Evolutionary conservation across 2,329 filamentous ascomycete species (phyloP), one percentile per base, ranked within the genome.

Genomic region (Fusarium protoensiforme): DNA sequence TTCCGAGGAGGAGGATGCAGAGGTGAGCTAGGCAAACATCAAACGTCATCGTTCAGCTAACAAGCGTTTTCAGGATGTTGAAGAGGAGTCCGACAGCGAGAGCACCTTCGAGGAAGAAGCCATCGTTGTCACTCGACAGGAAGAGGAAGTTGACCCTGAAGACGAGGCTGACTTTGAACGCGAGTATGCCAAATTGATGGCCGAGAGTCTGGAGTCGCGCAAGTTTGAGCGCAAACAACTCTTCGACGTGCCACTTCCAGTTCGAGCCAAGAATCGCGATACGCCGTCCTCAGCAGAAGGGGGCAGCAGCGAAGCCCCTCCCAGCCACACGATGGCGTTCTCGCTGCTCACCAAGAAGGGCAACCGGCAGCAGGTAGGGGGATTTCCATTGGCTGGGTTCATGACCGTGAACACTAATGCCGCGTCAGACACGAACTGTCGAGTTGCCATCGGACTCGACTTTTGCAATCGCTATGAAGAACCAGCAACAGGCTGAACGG

Each of bases 111-210:
- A 94, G 68, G 95, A 98, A 72, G 95, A 98, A 80, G 91, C 93
- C 27, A 97, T 98, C 75, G 90, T 98, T 48, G 96, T 99, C 56
- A 97, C 94, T 51, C 92, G 95, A 68, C 92, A 96, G 78, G 94
- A 98, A 81, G 94, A 98, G 80, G 90, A 96, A 77, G 89, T 95
- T 65, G 95, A 99, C 75, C 95, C 96, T 0, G 95, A 98, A 83
- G 94, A 93, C 43, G 96, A 99, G 79, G 96, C 96, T 8, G 96
- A 99, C 46, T 99, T 99, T 80, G 97, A 99, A 80, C 94, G 96
- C 77, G 96, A 98, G 83, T 96, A 98, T 81, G 95, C 96, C 39
- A 98, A 97, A 83, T 93, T 99, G 90, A 98, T 99, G 96, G 90
- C 95, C 59, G 96, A 99, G 82, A 98, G 96, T 84, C 86, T 98